phyloP scores from a whole-genome alignment of 495 filamentous ascomycete genomes.

The Amorphotheca resinae region DNA sequence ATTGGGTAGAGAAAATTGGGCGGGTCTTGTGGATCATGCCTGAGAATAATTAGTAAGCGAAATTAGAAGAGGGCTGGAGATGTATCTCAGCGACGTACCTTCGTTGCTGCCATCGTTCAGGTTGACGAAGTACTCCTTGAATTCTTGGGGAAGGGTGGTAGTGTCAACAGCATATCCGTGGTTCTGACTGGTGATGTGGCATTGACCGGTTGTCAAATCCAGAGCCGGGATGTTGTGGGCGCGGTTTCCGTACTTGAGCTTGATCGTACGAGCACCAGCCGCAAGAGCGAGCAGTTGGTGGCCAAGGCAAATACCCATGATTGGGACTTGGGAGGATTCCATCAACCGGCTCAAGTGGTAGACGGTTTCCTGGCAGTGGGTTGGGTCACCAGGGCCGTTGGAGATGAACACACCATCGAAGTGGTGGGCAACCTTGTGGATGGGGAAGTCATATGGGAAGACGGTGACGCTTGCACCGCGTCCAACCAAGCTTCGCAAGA shows the following conservation, averaged over 20 bases:
- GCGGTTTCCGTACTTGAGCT: slow-evolving; percentile 95
- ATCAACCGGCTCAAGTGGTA: slow-evolving; percentile 81
- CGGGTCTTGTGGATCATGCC: slow-evolving; percentile 80
- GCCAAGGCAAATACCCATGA: slow-evolving; percentile 95
- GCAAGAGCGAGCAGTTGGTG: slow-evolving; percentile 82
- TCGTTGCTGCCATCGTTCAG: slow-evolving; percentile 93
- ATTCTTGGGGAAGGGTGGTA: slow-evolving; percentile 66
- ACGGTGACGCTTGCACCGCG: slow-evolving; percentile 81
- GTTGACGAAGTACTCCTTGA: slow-evolving; percentile 97
- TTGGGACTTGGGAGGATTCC: slow-evolving; percentile 77
- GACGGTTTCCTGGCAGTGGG: slow-evolving; percentile 85
- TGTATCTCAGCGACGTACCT: slow-evolving; percentile 38
- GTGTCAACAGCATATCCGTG: slow-evolving; percentile 96
- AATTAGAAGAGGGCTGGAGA: not conserved
- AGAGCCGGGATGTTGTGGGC: slow-evolving; percentile 96
- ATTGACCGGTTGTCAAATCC: slow-evolving; percentile 87
- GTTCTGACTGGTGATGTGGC: slow-evolving; percentile 97
- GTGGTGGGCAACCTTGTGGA: slow-evolving; percentile 94
- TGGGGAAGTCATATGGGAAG: slow-evolving; percentile 91
- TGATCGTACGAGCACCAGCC: slow-evolving; percentile 72
- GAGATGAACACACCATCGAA: slow-evolving; percentile 98
- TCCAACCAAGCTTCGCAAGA: slow-evolving; percentile 80
- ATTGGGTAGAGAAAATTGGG: slow-evolving; percentile 96
- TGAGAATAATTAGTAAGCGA: slow-evolving; percentile 27
- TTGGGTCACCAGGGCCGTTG: slow-evolving; percentile 95